Percentiles rank a stretch among this genome's conserved stretches.
phyloP scores from a whole-genome alignment of 192 early-diverging fungal genomes.

The Gonapodya prolifera region DNA sequence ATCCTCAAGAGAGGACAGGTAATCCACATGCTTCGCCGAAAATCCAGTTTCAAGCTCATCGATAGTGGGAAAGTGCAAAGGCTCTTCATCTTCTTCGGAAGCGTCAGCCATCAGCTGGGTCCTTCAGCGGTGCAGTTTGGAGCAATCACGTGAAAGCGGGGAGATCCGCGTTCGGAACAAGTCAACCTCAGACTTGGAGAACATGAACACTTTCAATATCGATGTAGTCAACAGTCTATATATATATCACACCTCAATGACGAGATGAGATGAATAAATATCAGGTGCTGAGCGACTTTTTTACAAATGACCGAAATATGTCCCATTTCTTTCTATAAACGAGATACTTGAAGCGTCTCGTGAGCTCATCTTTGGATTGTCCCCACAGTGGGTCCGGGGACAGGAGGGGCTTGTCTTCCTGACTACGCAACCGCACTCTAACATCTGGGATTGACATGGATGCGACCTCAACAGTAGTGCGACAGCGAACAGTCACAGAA shows the following conservation, averaged over 20 bases:
- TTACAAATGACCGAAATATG: background rate
- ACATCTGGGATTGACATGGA: conserved; percentile 13
- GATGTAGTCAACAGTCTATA: too few species aligned
- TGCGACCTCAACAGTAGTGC: conserved; percentile 12
- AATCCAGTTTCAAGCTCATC: background rate
- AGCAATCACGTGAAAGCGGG: too few species aligned
- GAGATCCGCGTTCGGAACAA: too few species aligned
- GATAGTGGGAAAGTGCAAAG: background rate
- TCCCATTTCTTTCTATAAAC: background rate
- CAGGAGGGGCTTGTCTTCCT: too few species aligned
- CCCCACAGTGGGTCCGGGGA: background rate
- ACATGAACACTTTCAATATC: too few species aligned
- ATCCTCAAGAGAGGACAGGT: background rate
- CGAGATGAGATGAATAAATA: too few species aligned
- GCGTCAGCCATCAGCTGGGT: too few species aligned
- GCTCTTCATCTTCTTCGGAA: too few species aligned
- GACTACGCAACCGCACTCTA: background rate
- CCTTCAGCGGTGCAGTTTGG: too few species aligned
- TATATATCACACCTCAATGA: too few species aligned
- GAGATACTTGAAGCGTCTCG: background rate
- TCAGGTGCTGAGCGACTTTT: background rate
- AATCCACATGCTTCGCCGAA: background rate
- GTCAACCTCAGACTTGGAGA: too few species aligned
- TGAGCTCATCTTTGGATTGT: background rate
- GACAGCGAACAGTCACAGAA: conserved; percentile 6